Conservation (phyloP, 2,329 filamentous ascomycete genomes). For the Aspergillus melleus region DNA sequence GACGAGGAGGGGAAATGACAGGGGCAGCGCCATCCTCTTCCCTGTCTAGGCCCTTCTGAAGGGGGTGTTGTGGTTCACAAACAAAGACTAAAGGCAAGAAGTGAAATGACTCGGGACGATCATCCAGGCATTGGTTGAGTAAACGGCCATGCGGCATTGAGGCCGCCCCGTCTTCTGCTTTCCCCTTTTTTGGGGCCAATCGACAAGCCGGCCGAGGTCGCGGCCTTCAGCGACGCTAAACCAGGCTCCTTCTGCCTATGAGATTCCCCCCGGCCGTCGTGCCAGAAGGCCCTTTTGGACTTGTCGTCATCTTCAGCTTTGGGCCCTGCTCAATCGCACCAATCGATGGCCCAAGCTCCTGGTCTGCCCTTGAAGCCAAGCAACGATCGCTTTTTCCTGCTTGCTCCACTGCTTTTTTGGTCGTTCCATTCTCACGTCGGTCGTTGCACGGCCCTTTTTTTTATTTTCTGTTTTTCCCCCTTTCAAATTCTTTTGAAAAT, state of each 20-base stretch:
- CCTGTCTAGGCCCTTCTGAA: background rate
- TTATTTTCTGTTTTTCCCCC: slow-evolving; percentile 7
- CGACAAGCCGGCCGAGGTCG: background rate
- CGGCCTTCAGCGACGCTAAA: background rate
- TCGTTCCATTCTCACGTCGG: slow-evolving; percentile 12
- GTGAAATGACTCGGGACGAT: slow-evolving; percentile 27
- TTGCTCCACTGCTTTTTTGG: background rate
- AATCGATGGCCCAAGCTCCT: slow-evolving; percentile 35
- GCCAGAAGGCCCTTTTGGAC: slow-evolving; percentile 1
- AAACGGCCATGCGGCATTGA: slow-evolving; percentile 25
- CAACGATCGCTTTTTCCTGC: slow-evolving; percentile 27
- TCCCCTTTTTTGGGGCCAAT: slow-evolving; percentile 24
- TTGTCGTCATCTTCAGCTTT: slow-evolving; percentile 22
- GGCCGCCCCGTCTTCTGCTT: slow-evolving; percentile 16
- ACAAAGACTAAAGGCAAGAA: slow-evolving; percentile 7
- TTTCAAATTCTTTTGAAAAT: slow-evolving; percentile 1
- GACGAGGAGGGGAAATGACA: background rate
- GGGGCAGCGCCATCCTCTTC: background rate
- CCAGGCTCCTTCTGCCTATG: slow-evolving; percentile 3
- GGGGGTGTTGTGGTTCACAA: background rate
- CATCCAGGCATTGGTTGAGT: slow-evolving; percentile 17
- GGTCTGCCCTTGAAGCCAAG: slow-evolving; percentile 23
- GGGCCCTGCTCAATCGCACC: slow-evolving; percentile 16
- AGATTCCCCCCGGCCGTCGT: background rate
- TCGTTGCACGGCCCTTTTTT: slow-evolving; percentile 10